phyloP scores from a whole-genome alignment of 345 rosid genomes.

The Salix dunnii region DNA sequence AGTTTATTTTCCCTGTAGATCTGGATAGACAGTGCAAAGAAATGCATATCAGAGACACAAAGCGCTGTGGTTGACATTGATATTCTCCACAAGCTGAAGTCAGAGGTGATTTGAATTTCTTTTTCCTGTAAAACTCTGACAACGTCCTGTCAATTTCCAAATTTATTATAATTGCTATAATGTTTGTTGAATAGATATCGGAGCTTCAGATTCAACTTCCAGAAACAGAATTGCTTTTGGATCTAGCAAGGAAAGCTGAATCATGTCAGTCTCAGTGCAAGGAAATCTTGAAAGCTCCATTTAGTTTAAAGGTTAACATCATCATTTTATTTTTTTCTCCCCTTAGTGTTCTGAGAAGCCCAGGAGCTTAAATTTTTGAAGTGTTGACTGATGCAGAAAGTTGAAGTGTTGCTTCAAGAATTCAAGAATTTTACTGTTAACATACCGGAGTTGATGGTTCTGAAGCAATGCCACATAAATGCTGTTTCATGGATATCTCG shows the following conservation, averaged over 20 bases:
- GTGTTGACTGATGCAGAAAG: conserved; percentile 43
- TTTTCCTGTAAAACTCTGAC: conserved; percentile 4
- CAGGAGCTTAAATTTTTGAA: neutral
- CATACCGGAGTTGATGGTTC: conserved; percentile 64
- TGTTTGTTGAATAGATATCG: conserved; percentile 42
- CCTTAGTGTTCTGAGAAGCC: neutral
- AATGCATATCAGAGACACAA: conserved; percentile 37
- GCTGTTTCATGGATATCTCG: conserved; percentile 59
- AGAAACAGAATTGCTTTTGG: conserved; percentile 51
- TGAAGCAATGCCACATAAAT: conserved; percentile 59
- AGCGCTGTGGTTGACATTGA: conserved; percentile 48
- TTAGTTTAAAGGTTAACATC: conserved; percentile 49
- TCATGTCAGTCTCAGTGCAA: conserved; percentile 50
- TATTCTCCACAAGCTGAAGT: conserved; percentile 62
- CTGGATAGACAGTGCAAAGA: conserved; percentile 51
- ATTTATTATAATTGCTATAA: conserved; percentile 9
- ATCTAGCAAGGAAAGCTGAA: conserved; percentile 54
- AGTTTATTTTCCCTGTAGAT: conserved; percentile 40
- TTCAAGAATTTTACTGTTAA: conserved; percentile 43
- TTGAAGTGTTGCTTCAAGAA: conserved; percentile 57
- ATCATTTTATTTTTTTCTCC: neutral
- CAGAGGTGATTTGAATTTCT: conserved; percentile 51
- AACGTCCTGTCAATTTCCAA: conserved; percentile 8
- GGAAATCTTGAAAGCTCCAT: conserved; percentile 49
- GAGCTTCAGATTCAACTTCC: conserved; percentile 73